phyloP scores from a whole-genome alignment of 2,329 filamentous ascomycete species.

The Sarocladium brachiariae region DNA sequence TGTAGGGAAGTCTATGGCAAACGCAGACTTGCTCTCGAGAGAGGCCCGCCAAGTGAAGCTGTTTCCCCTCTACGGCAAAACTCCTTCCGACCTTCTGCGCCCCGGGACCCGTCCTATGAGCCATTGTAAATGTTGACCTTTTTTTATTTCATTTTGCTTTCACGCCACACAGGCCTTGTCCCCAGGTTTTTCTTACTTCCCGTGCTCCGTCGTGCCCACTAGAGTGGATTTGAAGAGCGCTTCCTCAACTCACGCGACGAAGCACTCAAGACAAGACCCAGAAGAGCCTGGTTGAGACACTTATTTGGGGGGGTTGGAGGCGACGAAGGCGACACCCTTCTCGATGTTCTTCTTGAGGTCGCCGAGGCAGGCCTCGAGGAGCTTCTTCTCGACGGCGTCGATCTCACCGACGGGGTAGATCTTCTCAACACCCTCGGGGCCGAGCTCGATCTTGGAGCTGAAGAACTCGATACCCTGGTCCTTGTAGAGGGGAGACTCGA shows the following conservation, averaged over 20 bases:
- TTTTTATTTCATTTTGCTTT: neutral
- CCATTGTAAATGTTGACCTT: conserved; percentile 3
- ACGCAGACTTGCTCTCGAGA: conserved; percentile 6
- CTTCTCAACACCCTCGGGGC: conserved; percentile 92
- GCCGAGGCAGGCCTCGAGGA: conserved; percentile 75
- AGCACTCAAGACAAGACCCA: neutral
- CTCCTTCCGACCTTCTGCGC: neutral
- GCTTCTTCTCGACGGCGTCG: conserved; percentile 78
- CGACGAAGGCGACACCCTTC: conserved; percentile 68
- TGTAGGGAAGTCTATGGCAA: conserved; percentile 26
- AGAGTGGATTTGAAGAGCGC: neutral
- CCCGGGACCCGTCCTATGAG: neutral
- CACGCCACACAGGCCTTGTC: neutral
- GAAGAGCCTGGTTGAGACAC: conserved; percentile 5
- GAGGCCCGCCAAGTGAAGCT: neutral
- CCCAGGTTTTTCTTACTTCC: neutral
- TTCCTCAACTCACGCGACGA: conserved; percentile 3
- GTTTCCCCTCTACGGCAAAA: neutral
- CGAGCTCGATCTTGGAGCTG: conserved; percentile 89
- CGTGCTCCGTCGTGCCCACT: too few species aligned
- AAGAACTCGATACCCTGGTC: conserved; percentile 98
- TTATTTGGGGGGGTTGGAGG: conserved; percentile 55
- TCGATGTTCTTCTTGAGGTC: conserved; percentile 93
- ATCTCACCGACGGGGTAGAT: conserved; percentile 82
- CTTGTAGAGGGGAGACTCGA: conserved; percentile 97